phyloP scores from a whole-genome alignment of 2,329 filamentous ascomycete species.

The Sporothrix humicola region DNA sequence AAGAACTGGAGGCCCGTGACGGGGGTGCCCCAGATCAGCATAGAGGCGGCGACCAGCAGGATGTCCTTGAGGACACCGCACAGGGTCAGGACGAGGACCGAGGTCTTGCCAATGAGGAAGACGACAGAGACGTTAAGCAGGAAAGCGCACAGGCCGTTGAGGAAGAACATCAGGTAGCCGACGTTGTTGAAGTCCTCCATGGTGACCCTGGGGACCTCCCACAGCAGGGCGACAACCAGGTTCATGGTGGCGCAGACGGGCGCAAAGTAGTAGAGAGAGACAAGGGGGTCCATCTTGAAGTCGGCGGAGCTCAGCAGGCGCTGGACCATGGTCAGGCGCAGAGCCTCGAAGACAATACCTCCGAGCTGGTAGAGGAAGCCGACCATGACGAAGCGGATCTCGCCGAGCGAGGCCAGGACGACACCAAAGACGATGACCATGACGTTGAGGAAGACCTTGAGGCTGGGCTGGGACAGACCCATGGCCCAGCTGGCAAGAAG shows the following conservation, averaged over 20 bases:
- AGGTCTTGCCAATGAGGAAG: slow-evolving; percentile 87
- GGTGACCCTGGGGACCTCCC: slow-evolving; percentile 72
- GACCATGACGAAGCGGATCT: slow-evolving; percentile 87
- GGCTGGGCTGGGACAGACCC: slow-evolving; percentile 80
- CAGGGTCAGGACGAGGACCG: slow-evolving; percentile 82
- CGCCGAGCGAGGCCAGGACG: slow-evolving; percentile 89
- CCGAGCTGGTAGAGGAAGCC: slow-evolving; percentile 80
- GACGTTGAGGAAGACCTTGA: slow-evolving; percentile 89
- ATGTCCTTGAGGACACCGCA: slow-evolving; percentile 90
- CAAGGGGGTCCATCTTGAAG: slow-evolving; percentile 90
- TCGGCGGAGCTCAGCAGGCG: slow-evolving; percentile 79
- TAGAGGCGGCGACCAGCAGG: slow-evolving; percentile 77
- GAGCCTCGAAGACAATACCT: slow-evolving; percentile 81
- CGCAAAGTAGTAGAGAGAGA: slow-evolving; percentile 89
- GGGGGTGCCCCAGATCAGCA: slow-evolving; percentile 80
- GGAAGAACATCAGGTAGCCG: slow-evolving; percentile 72
- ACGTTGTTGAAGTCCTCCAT: slow-evolving; percentile 75
- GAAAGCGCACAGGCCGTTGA: slow-evolving; percentile 80
- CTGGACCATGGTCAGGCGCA: slow-evolving; percentile 84
- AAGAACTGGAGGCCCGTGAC: slow-evolving; percentile 79
- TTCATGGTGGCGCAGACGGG: slow-evolving; percentile 85
- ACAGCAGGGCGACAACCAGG: slow-evolving; percentile 71
- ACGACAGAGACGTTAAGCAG: slow-evolving; percentile 84
- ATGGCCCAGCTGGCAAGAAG: slow-evolving; percentile 88
- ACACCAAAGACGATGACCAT: slow-evolving; percentile 94